These are phyloP conservation scores for Aureobasidium sp. DNA, from an alignment of 2,329 filamentous ascomycete genomes.

Conservation along the genomic window DNA sequence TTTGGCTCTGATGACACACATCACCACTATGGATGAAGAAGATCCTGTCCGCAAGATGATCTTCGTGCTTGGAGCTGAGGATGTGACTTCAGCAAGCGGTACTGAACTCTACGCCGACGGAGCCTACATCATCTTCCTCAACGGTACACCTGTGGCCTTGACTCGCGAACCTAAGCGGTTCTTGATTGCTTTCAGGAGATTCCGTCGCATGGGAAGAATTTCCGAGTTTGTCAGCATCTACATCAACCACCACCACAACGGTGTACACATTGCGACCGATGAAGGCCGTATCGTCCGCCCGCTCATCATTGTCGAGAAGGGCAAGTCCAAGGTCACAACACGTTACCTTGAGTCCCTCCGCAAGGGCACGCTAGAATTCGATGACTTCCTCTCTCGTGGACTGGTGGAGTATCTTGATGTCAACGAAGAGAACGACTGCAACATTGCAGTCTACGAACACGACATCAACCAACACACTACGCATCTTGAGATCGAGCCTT, in stretches of 20 bases:
- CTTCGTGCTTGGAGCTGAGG: constrained; percentile 75
- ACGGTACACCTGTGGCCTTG: constrained; percentile 85
- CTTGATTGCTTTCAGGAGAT: constrained; percentile 70
- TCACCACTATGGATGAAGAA: constrained; percentile 93
- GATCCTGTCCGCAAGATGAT: constrained; percentile 80
- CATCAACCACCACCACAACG: constrained; percentile 84
- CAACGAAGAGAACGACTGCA: constrained; percentile 95
- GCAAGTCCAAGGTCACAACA: constrained; percentile 67
- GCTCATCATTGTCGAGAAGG: constrained; percentile 88
- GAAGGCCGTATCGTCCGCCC: constrained; percentile 95
- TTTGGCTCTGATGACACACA: constrained; percentile 96
- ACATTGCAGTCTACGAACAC: constrained; percentile 82
- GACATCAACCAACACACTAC: constrained; percentile 78
- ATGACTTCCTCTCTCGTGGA: constrained; percentile 83
- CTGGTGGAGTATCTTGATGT: constrained; percentile 95
- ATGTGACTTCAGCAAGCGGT: constrained; percentile 71
- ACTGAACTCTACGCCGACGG: constrained; percentile 79
- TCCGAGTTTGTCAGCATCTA: constrained; percentile 96
- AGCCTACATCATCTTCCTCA: constrained; percentile 85
- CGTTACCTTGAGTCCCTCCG: constrained; percentile 74
- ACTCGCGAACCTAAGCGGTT: constrained; percentile 83
- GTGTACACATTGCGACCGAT: constrained; percentile 92
- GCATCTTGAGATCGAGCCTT: constrained; percentile 95
- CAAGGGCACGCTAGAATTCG: constrained; percentile 77
- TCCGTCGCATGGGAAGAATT: constrained; percentile 81